Conservation (phyloP, 2,329 filamentous ascomycete species). For the Cladosporium sphaerospermum region DNA sequence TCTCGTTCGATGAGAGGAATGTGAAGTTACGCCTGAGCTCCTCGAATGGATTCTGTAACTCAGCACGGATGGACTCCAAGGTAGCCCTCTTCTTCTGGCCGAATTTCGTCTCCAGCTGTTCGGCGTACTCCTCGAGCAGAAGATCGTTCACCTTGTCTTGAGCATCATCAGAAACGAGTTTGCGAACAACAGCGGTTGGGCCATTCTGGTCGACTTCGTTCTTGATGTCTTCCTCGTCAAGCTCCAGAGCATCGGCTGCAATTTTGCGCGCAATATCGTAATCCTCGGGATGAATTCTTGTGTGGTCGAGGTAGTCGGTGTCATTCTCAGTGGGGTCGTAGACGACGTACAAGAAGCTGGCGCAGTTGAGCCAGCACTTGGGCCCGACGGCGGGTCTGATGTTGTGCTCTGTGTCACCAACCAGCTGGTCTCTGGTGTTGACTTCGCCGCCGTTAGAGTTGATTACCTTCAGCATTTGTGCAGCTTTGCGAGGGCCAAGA, state of each 20-base stretch:
- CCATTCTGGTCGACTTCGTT: constrained; percentile 88
- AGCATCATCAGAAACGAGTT: constrained; percentile 88
- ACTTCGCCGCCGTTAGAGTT: constrained; percentile 85
- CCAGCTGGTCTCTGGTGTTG: constrained; percentile 75
- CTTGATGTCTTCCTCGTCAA: constrained; percentile 97
- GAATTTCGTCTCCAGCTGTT: constrained; percentile 88
- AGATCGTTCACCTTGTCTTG: constrained; percentile 95
- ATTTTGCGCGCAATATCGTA: constrained; percentile 98
- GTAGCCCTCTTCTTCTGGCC: constrained; percentile 93
- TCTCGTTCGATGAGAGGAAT: constrained; percentile 63
- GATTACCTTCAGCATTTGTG: constrained; percentile 78
- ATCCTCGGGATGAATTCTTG: constrained; percentile 94
- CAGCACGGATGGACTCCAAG: constrained; percentile 89
- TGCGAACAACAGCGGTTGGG: constrained; percentile 81
- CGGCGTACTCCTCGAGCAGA: constrained; percentile 92
- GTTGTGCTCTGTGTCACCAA: constrained; percentile 69
- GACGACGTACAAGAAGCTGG: constrained; percentile 86
- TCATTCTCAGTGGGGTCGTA: constrained; percentile 72
- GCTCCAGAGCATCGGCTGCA: constrained; percentile 90
- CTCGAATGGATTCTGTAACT: constrained; percentile 88
- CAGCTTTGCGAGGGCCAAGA: constrained; percentile 85
- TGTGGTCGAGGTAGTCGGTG: constrained; percentile 92
- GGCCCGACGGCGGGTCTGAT: constrained; percentile 67
- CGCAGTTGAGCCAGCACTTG: constrained; percentile 92
- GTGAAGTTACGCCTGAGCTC: constrained; percentile 80